Conservation (phyloP, 352 stramenopile species). For the Hyaloperonospora brassicae region DNA sequence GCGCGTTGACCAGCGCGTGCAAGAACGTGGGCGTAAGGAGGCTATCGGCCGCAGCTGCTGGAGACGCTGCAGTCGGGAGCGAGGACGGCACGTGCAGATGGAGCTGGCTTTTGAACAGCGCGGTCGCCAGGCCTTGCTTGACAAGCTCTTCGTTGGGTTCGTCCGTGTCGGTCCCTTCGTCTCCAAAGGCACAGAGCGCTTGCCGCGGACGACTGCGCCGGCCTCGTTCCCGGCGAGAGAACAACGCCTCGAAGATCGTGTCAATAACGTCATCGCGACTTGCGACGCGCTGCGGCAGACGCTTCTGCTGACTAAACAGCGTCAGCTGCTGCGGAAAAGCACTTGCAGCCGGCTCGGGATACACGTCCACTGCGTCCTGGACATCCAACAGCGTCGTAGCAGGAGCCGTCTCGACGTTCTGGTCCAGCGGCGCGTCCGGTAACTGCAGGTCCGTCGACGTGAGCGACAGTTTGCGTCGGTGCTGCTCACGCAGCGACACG, state of each 20-base stretch:
- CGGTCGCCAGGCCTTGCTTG: slow-evolving; percentile 64
- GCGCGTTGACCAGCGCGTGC: slow-evolving; percentile 67
- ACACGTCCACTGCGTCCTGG: slow-evolving; percentile 53
- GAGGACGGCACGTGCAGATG: slow-evolving; percentile 22
- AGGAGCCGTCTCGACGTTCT: slow-evolving; percentile 2
- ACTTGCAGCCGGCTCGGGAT: slow-evolving; percentile 41
- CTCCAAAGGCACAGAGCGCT: slow-evolving; percentile 55
- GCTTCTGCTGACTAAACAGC: slow-evolving; percentile 75
- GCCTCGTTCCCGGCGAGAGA: slow-evolving; percentile 30
- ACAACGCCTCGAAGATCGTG: slow-evolving; percentile 72
- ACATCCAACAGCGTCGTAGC: slow-evolving; percentile 4
- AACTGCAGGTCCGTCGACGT: slow-evolving; percentile 17
- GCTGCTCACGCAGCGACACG: slow-evolving; percentile 16
- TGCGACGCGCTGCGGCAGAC: slow-evolving; percentile 58
- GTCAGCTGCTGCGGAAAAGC: slow-evolving; percentile 67
- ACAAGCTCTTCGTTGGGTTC: slow-evolving; percentile 81
- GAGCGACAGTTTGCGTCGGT: slow-evolving; percentile 36
- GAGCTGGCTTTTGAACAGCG: slow-evolving; percentile 69
- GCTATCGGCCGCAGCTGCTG: slow-evolving; percentile 46
- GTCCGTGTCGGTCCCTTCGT: slow-evolving; percentile 73
- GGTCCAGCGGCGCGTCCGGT: slow-evolving; percentile 1
- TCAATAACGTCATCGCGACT: slow-evolving; percentile 78
- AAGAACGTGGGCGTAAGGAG: slow-evolving; percentile 71
- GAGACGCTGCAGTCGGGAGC: slow-evolving; percentile 18
- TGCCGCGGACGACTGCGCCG: slow-evolving; percentile 22